Base-by-base conservation (phyloP, 768 basidiomycete species). In the Baorangia bicolor region DNA sequence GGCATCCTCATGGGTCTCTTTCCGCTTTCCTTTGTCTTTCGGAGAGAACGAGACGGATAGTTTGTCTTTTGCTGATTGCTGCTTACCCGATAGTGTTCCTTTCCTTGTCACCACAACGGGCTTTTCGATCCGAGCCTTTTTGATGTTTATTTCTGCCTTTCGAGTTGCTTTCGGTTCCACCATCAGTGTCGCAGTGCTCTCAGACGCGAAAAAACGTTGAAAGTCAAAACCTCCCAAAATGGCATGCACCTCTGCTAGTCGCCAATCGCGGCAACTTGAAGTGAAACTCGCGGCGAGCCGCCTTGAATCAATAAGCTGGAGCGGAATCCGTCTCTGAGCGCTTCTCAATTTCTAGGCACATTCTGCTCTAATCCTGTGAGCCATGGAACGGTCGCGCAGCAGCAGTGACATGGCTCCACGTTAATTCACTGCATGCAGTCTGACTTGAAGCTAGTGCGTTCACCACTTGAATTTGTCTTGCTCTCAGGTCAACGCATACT, bases 21-120 rank as follows among this genome's bases (percentile, higher is more conserved):
- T 60, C 25, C 54, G 53, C 30, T 70, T 70, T 41, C 70, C 65
- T 60, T 77, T 74, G 16, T 60, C 69, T 47, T 72, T 73, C 25
- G 57, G 50, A 21, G 70, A 56, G 49, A 56, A 47, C 33, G 60
- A 48, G 25, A 55, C 34, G 33, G 54, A 18, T 10, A 40, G 5
- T 39, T 55, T 33, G 51, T 5, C 38, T 41, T 55, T 50, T 23
- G 48, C 10, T 5, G 35, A 34, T 35, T 51, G 38, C 38, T 35
- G 58, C 25, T 54, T 40, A 13, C 43, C 45, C 30, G 49, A 13
- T 11, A 38, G 16, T 2, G 14, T 28, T 11, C 11, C 21, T 30
- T 57, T 70, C 8, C 23, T 51, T 13, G 45, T 8, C 37, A 27
- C 31, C 37, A 27, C 31, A 14, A 35, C 4, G 2, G 57, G 39